Conservation (phyloP, 257 asterid genomes). For the Solanum virginianum region DNA sequence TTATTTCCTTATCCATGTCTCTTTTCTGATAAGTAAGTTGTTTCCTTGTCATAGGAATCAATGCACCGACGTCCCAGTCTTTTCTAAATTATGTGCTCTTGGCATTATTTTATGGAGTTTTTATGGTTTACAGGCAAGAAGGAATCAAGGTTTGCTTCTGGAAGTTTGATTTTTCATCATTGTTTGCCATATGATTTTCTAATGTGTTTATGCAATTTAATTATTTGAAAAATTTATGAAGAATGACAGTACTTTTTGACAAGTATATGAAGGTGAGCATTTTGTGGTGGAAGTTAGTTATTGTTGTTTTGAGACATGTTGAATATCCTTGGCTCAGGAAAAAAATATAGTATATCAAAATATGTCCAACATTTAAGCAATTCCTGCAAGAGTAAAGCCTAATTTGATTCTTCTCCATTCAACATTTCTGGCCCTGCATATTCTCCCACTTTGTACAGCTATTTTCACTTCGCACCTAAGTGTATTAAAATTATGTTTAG, state of each 20-base stretch:
- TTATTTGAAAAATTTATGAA: not conserved
- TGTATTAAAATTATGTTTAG: not conserved
- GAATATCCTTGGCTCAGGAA: not conserved
- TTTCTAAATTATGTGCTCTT: constrained; percentile 76
- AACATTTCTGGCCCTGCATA: not conserved
- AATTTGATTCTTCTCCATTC: not conserved
- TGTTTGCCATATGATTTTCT: not conserved
- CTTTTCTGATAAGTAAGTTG: not conserved
- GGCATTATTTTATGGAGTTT: constrained; percentile 70
- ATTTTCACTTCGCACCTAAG: not conserved
- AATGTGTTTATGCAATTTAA: not conserved
- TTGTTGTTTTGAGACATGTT: not conserved
- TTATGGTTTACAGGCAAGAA: constrained; percentile 58
- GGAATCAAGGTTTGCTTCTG: constrained; percentile 54
- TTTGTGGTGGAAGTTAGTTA: not conserved
- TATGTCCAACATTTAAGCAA: not conserved
- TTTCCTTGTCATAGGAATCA: constrained; percentile 47
- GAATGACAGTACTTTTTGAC: not conserved
- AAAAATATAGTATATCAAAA: not conserved
- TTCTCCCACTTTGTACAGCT: not conserved
- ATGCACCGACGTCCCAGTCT: constrained; percentile 98
- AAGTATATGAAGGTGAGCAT: not conserved
- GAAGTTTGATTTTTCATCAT: not conserved
- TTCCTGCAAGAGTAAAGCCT: not conserved
- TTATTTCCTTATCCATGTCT: not conserved